Evolutionary conservation across 2,329 filamentous ascomycete species (phyloP).

Genomic region (Coniochaeta hoffmannii): DNA sequence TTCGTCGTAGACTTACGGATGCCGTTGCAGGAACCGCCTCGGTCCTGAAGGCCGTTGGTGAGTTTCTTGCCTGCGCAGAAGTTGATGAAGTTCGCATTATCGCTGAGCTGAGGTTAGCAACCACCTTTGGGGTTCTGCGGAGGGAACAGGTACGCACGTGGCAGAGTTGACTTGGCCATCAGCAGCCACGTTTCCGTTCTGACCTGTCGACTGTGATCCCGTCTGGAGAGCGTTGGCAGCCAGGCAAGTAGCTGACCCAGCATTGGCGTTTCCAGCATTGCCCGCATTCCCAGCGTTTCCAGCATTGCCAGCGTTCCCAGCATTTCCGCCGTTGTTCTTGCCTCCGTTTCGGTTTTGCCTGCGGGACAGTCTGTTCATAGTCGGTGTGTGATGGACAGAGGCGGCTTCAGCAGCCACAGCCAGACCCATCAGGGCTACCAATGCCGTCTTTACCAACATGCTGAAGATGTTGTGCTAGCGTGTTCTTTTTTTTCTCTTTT

Average conservation of each 20-base stretch:
- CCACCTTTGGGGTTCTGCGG: neutral
- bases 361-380: conserved; percentile 22
- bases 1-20: conserved; percentile 37
- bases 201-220: conserved; percentile 41
- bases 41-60: conserved; percentile 55
- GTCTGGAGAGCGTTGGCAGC: conserved; percentile 37
- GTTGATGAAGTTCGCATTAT: conserved; percentile 57
- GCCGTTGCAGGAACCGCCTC: conserved; percentile 56
- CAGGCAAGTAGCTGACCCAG: conserved; percentile 28
- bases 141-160: conserved; percentile 34
- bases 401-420: conserved; percentile 37
- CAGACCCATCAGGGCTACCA: conserved; percentile 42
- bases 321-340: conserved; percentile 8
- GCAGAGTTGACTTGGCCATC: conserved; percentile 43
- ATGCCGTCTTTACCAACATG: conserved; percentile 45
- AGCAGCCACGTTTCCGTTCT: conserved; percentile 28
- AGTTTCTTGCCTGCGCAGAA: conserved; percentile 47
- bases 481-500: neutral
- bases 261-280: conserved; percentile 17
- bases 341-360: conserved; percentile 26
- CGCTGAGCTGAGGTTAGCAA: conserved; percentile 28
- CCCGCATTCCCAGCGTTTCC: conserved; percentile 12
- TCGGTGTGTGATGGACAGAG: conserved; percentile 28
- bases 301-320: conserved; percentile 4
- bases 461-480: conserved; percentile 9